These are phyloP conservation scores for Ananas comosus DNA, from an alignment of 176 grass and related monocot species.

Conservation along the genomic window DNA sequence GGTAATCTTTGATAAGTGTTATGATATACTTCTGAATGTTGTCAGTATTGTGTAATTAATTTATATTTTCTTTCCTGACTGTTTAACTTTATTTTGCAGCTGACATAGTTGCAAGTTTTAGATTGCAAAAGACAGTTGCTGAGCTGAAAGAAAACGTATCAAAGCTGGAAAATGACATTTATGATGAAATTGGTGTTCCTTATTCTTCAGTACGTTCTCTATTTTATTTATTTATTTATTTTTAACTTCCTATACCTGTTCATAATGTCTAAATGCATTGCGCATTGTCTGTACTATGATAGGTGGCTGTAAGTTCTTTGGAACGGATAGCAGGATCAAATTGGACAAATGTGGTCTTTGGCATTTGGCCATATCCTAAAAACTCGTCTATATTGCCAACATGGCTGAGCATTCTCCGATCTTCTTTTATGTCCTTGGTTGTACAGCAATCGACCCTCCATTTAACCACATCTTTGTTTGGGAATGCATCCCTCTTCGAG, in stretches of 20 bases:
- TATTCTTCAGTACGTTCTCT: conserved; percentile 58
- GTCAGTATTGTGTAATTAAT: neutral
- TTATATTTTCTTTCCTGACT: neutral
- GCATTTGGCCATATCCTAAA: conserved; percentile 72
- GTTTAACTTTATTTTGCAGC: conserved; percentile 31
- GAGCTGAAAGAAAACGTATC: conserved; percentile 44
- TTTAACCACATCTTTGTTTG: conserved; percentile 59
- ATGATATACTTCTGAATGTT: no score
- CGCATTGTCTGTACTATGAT: conserved; percentile 13
- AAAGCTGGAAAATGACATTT: conserved; percentile 86
- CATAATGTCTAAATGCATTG: neutral
- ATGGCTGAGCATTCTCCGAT: conserved; percentile 65
- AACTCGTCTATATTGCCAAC: conserved; percentile 51
- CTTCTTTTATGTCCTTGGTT: conserved; percentile 68
- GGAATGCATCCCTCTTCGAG: conserved; percentile 58
- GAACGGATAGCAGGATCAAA: conserved; percentile 45
- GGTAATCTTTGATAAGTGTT: no score
- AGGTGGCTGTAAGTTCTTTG: conserved; percentile 64
- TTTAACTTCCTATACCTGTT: conserved; percentile 16
- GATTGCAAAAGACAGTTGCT: conserved; percentile 50
- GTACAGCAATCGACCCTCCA: conserved; percentile 56
- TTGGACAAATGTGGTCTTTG: conserved; percentile 69
- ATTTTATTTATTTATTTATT: conserved; percentile 3
- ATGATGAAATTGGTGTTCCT: conserved; percentile 70
- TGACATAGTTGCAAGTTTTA: conserved; percentile 72